A percentile compares a stretch with the other conserved stretches of the same genome.
Conservation (phyloP, 169 alveolate genomes). For the Perkinsus marinus region DNA sequence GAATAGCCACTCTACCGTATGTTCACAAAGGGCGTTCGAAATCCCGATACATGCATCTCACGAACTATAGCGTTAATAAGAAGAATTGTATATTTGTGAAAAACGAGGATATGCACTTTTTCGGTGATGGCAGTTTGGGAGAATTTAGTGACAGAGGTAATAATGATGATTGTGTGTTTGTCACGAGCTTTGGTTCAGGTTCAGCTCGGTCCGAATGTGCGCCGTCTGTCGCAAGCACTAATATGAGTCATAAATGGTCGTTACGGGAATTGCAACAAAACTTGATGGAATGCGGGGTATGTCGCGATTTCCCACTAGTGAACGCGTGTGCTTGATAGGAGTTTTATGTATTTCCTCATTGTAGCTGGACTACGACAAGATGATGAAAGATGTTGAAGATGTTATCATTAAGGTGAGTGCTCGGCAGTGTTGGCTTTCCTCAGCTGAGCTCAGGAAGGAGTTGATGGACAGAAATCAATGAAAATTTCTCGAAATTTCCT, state of each 20-base stretch:
- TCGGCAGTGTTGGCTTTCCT: neutral
- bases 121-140: neutral
- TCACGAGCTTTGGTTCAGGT: neutral
- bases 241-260: slow-evolving; percentile 55
- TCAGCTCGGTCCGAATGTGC: neutral
- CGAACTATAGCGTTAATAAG: slow-evolving; percentile 69
- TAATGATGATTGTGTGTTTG: neutral
- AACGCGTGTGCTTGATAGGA: neutral
- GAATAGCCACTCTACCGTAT: slow-evolving; percentile 66
- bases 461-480: too few species aligned
- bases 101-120: slow-evolving; percentile 15
- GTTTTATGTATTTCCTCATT: neutral
- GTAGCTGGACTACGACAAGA: slow-evolving; percentile 8
- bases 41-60: slow-evolving; percentile 63
- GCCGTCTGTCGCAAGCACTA: slow-evolving; percentile 3
- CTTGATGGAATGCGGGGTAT: slow-evolving; percentile 29
- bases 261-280: slow-evolving; percentile 41
- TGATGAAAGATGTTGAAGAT: slow-evolving; percentile 45
- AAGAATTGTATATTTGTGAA: slow-evolving; percentile 44
- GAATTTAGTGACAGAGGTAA: slow-evolving; percentile 6
- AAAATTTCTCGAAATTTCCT: too few species aligned
- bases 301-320: too few species aligned
- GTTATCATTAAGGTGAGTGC: slow-evolving; percentile 36
- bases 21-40: neutral
- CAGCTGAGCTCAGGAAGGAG: too few species aligned